phyloP scores from a whole-genome alignment of 192 early-diverging fungal genomes.

The Jimgerdemannia flammicorona region DNA sequence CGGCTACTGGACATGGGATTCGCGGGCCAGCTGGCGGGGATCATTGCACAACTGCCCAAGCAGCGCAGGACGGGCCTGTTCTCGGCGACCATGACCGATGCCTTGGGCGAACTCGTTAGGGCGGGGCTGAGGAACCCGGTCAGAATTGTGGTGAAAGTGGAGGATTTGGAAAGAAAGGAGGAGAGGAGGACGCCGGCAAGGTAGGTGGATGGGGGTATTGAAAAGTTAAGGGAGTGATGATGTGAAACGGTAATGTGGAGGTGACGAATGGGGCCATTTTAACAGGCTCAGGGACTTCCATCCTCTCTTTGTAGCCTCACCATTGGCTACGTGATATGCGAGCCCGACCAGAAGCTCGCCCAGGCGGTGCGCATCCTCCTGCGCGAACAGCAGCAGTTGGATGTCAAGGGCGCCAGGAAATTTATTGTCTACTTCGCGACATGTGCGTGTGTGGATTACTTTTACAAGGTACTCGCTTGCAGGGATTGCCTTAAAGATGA shows the following conservation, averaged over 20 bases:
- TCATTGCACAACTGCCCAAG: slow-evolving; percentile 81
- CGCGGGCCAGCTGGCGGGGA: slow-evolving; percentile 68
- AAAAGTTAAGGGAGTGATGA: too few relatives aligned
- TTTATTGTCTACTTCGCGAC: slow-evolving; percentile 96
- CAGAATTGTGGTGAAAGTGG: slow-evolving; percentile 84
- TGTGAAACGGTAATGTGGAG: too few relatives aligned
- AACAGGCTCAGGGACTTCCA: neutral
- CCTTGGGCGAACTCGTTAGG: slow-evolving; percentile 72
- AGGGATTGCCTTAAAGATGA: too few relatives aligned
- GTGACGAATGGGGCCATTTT: too few relatives aligned
- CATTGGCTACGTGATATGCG: slow-evolving; percentile 72
- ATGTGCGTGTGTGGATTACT: slow-evolving; percentile 95
- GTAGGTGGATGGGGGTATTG: slow-evolving; percentile 21
- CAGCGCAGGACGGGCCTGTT: slow-evolving; percentile 95
- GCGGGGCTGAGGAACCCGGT: slow-evolving; percentile 92
- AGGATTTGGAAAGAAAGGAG: slow-evolving; percentile 47
- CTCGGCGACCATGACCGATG: slow-evolving; percentile 96
- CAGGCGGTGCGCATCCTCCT: slow-evolving; percentile 57
- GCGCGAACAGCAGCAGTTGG: slow-evolving; percentile 38
- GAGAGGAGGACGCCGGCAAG: slow-evolving; percentile 58
- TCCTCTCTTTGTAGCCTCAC: slow-evolving; percentile 44
- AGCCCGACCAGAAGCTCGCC: slow-evolving; percentile 78
- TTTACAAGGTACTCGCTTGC: slow-evolving; percentile 49
- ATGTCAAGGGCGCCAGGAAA: slow-evolving; percentile 57
- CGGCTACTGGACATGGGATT: slow-evolving; percentile 95